Conservation (phyloP, 2,329 filamentous ascomycete species). For the Dactylella cylindrospora region DNA sequence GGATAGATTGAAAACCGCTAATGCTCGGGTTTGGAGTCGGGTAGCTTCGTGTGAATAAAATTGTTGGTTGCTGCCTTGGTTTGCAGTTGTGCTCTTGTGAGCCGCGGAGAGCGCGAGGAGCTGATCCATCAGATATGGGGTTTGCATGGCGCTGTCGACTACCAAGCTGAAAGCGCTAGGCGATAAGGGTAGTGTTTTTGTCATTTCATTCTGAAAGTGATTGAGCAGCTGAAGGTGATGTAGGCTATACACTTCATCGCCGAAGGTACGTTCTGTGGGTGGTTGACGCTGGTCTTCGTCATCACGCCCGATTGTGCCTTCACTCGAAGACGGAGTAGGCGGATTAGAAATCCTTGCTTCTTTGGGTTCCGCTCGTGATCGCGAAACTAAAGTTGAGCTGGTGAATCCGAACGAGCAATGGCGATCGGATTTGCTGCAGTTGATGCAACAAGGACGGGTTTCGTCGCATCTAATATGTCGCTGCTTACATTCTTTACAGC, state of each 20-base stretch:
- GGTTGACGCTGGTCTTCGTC: background rate
- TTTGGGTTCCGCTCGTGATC: too few species aligned
- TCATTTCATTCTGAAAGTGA: background rate
- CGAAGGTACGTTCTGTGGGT: background rate
- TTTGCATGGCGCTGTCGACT: background rate
- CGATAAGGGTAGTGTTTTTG: background rate
- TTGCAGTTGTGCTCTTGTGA: background rate
- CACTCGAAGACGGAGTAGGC: too few species aligned
- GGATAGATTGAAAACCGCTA: background rate
- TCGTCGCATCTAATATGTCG: constrained; percentile 3
- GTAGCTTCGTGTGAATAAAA: background rate
- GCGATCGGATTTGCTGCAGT: background rate
- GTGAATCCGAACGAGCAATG: background rate
- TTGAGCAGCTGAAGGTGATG: background rate
- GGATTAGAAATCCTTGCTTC: too few species aligned
- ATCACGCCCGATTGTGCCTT: too few species aligned
- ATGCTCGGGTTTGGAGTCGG: background rate
- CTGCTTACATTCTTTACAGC: constrained; percentile 1
- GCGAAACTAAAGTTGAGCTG: too few species aligned
- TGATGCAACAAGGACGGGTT: background rate
- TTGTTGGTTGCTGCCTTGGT: background rate
- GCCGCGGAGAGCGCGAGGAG: background rate
- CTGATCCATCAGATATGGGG: constrained; percentile 6
- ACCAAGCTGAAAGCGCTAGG: background rate
- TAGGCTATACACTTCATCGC: constrained; percentile 1